A percentile compares a stretch with the other conserved stretches of the same genome.
Conservation (phyloP, 805 yeast species). For the Komagataella pastoris region DNA sequence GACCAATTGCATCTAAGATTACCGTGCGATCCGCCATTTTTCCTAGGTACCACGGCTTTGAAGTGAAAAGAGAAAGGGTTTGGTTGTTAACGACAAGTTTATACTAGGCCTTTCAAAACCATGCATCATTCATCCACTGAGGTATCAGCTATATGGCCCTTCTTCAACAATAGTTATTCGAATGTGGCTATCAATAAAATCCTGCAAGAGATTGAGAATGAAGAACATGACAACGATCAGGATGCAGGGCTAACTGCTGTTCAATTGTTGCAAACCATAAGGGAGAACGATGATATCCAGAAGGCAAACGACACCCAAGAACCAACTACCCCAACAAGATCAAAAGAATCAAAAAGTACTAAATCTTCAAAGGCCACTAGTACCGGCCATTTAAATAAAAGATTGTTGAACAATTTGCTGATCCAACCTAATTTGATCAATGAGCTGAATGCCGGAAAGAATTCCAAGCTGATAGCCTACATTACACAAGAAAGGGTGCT, state of each 20-base stretch:
- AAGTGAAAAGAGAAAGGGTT: neutral
- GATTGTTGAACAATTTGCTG: constrained; percentile 17
- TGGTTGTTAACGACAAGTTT: neutral
- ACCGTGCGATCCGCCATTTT: neutral
- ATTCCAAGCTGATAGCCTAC: constrained; percentile 18
- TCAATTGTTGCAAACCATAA: constrained; percentile 19
- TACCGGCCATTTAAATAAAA: constrained; percentile 9
- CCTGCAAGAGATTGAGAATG: constrained; percentile 21
- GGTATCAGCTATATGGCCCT: constrained; percentile 26
- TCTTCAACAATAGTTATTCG: constrained; percentile 21
- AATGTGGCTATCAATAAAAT: constrained; percentile 22
- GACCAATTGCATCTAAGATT: neutral
- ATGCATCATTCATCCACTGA: constrained; percentile 13
- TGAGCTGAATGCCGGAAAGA: constrained; percentile 20
- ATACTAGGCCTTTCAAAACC: constrained; percentile 2
- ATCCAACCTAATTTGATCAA: constrained; percentile 22
- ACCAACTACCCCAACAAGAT: neutral
- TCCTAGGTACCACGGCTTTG: neutral
- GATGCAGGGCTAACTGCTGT: constrained; percentile 2
- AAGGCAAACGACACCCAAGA: neutral
- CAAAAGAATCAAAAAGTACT: neutral
- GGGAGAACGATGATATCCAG: constrained; percentile 12
- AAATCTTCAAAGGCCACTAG: neutral
- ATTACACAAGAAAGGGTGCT: constrained; percentile 18
- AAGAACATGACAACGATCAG: constrained; percentile 10